Evolutionary conservation across 2,329 filamentous ascomycete species (phyloP).

Genomic region (Hymenoscyphus fraxineus): DNA sequence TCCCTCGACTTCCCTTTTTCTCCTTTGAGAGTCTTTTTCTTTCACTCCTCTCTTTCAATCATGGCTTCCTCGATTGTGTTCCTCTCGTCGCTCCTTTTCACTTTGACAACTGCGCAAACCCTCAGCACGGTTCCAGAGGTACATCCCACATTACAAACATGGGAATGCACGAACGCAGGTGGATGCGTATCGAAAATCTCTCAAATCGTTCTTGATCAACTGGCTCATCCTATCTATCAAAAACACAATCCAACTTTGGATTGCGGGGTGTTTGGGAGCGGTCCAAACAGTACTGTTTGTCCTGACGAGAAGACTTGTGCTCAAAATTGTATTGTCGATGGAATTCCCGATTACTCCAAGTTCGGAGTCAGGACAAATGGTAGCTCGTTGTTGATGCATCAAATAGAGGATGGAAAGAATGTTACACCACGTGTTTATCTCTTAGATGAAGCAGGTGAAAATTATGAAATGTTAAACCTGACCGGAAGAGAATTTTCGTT

Average conservation of each 20-base stretch:
- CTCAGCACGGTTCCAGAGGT: slow-evolving; percentile 38
- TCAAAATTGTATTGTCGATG: slow-evolving; percentile 52
- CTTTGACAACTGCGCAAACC: slow-evolving; percentile 2
- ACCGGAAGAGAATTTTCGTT: slow-evolving; percentile 54
- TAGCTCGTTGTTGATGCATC: slow-evolving; percentile 36
- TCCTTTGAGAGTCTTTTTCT: neutral
- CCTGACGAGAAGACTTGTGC: slow-evolving; percentile 49
- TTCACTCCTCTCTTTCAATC: neutral
- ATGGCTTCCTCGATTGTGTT: slow-evolving; percentile 1
- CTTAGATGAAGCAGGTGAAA: slow-evolving; percentile 41
- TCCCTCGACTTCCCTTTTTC: neutral
- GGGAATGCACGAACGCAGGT: slow-evolving; percentile 46
- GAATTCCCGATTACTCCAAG: slow-evolving; percentile 45
- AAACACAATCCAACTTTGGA: slow-evolving; percentile 30
- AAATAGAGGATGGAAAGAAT: slow-evolving; percentile 19
- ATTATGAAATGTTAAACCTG: slow-evolving; percentile 57
- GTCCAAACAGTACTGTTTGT: slow-evolving; percentile 43
- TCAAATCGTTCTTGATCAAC: slow-evolving; percentile 48
- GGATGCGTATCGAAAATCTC: slow-evolving; percentile 47
- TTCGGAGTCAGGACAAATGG: slow-evolving; percentile 41
- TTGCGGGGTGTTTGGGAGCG: slow-evolving; percentile 34
- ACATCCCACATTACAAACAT: slow-evolving; percentile 50
- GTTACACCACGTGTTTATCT: slow-evolving; percentile 44
- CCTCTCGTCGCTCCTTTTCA: neutral
- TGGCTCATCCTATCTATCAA: slow-evolving; percentile 45